phyloP scores from a whole-genome alignment of 139 green algal genomes.

The Coccomyxa sp. region DNA sequence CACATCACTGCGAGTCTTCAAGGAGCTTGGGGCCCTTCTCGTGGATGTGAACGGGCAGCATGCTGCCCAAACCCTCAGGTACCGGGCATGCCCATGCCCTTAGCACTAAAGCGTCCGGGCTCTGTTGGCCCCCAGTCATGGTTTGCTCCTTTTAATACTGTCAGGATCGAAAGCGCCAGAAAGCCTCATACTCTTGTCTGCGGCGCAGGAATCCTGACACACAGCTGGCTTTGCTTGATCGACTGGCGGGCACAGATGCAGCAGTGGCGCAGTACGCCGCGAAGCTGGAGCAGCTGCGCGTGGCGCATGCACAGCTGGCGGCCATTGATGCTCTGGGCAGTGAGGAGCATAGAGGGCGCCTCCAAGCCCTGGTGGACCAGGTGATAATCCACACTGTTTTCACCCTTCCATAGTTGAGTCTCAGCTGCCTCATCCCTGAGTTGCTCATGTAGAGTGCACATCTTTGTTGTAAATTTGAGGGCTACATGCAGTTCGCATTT shows the following conservation, averaged over 20 bases:
- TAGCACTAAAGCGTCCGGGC: too few species aligned
- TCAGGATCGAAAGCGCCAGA: too few species aligned
- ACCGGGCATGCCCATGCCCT: too few species aligned
- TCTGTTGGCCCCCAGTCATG: too few species aligned
- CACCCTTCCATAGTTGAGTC: neutral
- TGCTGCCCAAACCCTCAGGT: slow-evolving; percentile 41
- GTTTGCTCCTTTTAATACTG: too few species aligned
- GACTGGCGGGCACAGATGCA: slow-evolving; percentile 40
- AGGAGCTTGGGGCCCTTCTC: slow-evolving; percentile 57
- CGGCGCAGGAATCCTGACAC: slow-evolving; percentile 23
- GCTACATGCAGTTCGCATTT: too few species aligned
- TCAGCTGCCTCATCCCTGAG: neutral
- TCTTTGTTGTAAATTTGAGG: neutral
- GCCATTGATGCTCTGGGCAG: slow-evolving; percentile 48
- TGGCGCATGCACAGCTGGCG: slow-evolving; percentile 28
- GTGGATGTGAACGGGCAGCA: slow-evolving; percentile 90
- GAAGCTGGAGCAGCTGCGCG: slow-evolving; percentile 16
- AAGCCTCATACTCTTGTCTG: too few species aligned
- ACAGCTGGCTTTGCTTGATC: slow-evolving; percentile 71
- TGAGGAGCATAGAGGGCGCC: slow-evolving; percentile 37
- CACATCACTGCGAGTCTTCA: slow-evolving; percentile 69
- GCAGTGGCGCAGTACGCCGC: slow-evolving; percentile 15
- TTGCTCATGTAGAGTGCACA: neutral
- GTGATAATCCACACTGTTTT: slow-evolving; percentile 7
- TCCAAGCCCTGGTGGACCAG: slow-evolving; percentile 40